Conservation (phyloP, 225 moss, liverwort and hornwort species). For the Asterella californica region DNA sequence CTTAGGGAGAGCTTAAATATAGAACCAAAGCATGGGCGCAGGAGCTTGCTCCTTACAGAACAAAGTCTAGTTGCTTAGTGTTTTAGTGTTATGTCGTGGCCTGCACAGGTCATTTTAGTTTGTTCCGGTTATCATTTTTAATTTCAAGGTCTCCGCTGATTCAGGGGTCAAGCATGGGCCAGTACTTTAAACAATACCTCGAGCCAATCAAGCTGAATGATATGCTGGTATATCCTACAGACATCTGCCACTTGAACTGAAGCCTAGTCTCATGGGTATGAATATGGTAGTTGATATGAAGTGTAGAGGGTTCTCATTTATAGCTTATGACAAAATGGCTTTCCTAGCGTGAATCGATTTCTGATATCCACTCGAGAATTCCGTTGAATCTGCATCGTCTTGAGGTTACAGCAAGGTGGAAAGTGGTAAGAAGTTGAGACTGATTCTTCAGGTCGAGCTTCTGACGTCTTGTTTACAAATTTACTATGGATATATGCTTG, state of each 20-base stretch:
- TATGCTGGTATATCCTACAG: conserved; percentile 38
- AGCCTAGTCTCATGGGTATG: neutral
- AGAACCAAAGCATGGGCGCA: neutral
- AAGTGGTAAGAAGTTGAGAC: neutral
- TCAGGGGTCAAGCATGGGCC: conserved; percentile 75
- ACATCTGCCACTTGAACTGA: neutral
- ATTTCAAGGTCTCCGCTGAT: neutral
- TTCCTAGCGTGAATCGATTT: too few relatives aligned
- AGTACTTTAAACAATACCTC: conserved; percentile 65
- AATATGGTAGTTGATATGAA: neutral
- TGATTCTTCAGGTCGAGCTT: neutral
- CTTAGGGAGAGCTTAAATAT: neutral
- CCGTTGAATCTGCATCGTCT: neutral
- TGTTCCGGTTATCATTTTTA: neutral
- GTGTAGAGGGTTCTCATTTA: neutral
- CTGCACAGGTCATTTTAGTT: neutral
- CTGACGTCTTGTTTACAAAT: neutral
- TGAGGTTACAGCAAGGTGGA: neutral
- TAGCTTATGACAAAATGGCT: too few relatives aligned
- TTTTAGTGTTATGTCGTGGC: neutral
- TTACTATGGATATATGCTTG: neutral
- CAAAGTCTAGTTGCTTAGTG: neutral
- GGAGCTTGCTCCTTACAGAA: neutral
- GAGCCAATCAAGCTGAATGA: conserved; percentile 70
- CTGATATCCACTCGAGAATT: too few relatives aligned